These are phyloP conservation scores for Arabidopsis hybrid DNA, from an alignment of 441 rosid species.

Conservation along the genomic window DNA sequence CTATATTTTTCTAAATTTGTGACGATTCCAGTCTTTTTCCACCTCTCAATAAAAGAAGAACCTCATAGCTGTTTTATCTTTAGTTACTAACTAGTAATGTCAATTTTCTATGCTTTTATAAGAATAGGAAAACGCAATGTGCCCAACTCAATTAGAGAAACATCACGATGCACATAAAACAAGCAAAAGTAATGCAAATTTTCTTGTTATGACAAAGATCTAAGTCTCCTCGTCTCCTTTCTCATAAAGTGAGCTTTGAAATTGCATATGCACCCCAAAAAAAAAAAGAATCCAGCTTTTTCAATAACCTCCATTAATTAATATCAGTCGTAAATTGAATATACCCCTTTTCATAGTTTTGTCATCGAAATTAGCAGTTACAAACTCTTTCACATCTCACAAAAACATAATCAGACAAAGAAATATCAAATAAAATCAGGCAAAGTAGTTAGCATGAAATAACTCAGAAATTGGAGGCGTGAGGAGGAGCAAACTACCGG, in stretches of 20 bases:
- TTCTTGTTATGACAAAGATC: constrained; percentile 25
- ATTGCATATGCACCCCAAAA: not conserved
- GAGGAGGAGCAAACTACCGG: not conserved
- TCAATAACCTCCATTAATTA: not conserved
- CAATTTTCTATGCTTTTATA: constrained; percentile 20
- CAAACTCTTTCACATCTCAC: not conserved
- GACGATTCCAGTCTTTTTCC: constrained; percentile 23
- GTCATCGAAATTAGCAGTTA: not conserved
- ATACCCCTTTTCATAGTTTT: not conserved
- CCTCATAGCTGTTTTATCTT: not conserved
- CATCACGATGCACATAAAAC: constrained; percentile 35
- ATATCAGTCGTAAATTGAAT: not conserved
- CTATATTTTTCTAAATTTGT: not conserved
- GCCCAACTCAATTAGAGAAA: constrained; percentile 39
- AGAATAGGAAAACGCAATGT: constrained; percentile 33
- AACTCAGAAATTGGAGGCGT: not conserved
- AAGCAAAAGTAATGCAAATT: constrained; percentile 14
- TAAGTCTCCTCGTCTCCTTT: constrained; percentile 21
- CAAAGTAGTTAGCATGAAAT: not conserved
- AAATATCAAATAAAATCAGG: not conserved
- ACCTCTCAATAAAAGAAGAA: constrained; percentile 24
- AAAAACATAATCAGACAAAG: not conserved
- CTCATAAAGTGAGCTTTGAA: not conserved
- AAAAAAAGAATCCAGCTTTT: not conserved
- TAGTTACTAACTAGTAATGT: constrained; percentile 18